phyloP scores from a whole-genome alignment of 2,329 filamentous ascomycete genomes.

The Chaetomium globosum region DNA sequence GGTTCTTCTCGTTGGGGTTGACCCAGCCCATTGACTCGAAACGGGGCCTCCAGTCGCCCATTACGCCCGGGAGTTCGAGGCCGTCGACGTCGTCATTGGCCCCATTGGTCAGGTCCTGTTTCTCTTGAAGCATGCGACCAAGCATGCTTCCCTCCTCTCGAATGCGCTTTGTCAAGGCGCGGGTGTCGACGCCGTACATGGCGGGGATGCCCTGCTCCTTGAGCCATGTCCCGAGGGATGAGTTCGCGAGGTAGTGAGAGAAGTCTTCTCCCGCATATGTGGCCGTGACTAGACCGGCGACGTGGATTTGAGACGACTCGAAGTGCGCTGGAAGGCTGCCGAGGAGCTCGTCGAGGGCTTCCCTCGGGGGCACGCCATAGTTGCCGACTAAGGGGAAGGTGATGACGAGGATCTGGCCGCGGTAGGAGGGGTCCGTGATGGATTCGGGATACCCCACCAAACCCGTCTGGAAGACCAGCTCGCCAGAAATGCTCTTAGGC shows the following conservation, averaged over 20 bases:
- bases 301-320: slow-evolving; percentile 89
- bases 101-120: slow-evolving; percentile 52
- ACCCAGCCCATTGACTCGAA: slow-evolving; percentile 87
- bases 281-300: slow-evolving; percentile 86
- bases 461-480: slow-evolving; percentile 98
- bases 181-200: slow-evolving; percentile 92
- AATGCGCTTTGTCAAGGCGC: slow-evolving; percentile 91
- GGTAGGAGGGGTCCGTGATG: slow-evolving; percentile 84
- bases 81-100: slow-evolving; percentile 46
- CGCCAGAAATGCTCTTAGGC: slow-evolving; percentile 89
- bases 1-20: slow-evolving; percentile 88
- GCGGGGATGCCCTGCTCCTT: slow-evolving; percentile 94
- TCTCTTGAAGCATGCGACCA: slow-evolving; percentile 81
- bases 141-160: slow-evolving; percentile 95
- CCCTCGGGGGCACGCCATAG: slow-evolving; percentile 92
- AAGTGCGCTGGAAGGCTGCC: slow-evolving; percentile 88
- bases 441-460: slow-evolving; percentile 99
- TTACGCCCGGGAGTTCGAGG: slow-evolving; percentile 44
- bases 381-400: slow-evolving; percentile 98
- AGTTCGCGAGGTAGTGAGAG: slow-evolving; percentile 89
- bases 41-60: slow-evolving; percentile 52
- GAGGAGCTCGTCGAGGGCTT: slow-evolving; percentile 81
- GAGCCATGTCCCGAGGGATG: slow-evolving; percentile 90
- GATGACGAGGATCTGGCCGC: slow-evolving; percentile 96
- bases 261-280: slow-evolving; percentile 94